Conservation (phyloP, 2,329 filamentous ascomycete species). For the Clarireedia paspali region DNA sequence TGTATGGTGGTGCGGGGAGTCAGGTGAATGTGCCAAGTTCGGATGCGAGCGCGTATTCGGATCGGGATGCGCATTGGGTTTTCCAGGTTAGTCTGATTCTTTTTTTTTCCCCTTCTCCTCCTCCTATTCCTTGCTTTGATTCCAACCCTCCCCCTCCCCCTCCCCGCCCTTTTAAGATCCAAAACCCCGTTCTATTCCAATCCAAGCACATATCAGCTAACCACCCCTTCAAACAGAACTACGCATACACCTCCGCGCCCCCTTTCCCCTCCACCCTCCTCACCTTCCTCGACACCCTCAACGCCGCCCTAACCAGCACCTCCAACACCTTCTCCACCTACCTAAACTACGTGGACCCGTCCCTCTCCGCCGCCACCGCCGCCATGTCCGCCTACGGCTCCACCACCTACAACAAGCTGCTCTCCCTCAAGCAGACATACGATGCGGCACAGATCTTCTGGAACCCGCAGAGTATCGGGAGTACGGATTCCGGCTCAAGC, state of each 20-base stretch:
- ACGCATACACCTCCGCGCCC: slow-evolving; percentile 5
- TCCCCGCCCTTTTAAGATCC: no score
- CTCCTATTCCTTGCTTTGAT: no score
- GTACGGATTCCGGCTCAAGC: neutral
- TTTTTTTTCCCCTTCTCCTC: no score
- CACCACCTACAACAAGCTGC: slow-evolving; percentile 8
- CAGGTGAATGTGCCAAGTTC: slow-evolving; percentile 8
- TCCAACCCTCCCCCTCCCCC: no score
- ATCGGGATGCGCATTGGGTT: slow-evolving; percentile 12
- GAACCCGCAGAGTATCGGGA: slow-evolving; percentile 12
- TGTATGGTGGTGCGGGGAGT: slow-evolving; percentile 11
- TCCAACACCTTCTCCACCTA: slow-evolving; percentile 12
- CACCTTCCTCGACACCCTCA: slow-evolving; percentile 8
- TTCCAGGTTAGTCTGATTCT: slow-evolving; percentile 4
- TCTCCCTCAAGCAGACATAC: slow-evolving; percentile 1
- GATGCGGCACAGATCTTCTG: slow-evolving; percentile 12
- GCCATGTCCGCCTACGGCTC: slow-evolving; percentile 2
- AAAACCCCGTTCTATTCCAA: no score
- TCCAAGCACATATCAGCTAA: neutral
- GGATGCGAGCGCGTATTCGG: slow-evolving; percentile 9
- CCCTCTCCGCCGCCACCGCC: neutral
- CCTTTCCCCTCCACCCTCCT: slow-evolving; percentile 4
- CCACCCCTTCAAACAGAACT: slow-evolving; percentile 3
- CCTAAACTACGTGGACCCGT: slow-evolving; percentile 11
- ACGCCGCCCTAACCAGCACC: slow-evolving; percentile 12